Evolutionary conservation across 345 rosid genomes (phyloP).

Genomic region (Eucalyptus coolabah): DNA sequence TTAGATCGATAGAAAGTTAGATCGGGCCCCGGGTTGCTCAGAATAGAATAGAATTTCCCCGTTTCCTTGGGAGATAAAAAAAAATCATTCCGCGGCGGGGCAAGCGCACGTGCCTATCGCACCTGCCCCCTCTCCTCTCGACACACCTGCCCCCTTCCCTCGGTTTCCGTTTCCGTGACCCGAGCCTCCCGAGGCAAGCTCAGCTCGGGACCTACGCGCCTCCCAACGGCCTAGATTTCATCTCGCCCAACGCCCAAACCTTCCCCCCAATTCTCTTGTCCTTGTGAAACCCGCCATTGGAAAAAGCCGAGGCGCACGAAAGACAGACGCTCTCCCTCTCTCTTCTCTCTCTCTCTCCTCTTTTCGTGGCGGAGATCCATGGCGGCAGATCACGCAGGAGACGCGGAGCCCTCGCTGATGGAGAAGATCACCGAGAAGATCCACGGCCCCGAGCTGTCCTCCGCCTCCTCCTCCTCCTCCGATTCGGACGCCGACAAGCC

Average conservation of each 20-base stretch:
- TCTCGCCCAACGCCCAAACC: neutral
- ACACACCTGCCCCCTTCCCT: neutral
- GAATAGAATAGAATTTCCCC: neutral
- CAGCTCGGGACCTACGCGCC: neutral
- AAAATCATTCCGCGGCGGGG: neutral
- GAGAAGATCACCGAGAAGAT: slow-evolving; percentile 47
- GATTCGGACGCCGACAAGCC: slow-evolving; percentile 52
- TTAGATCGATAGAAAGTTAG: neutral
- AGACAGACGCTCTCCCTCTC: neutral
- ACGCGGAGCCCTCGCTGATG: slow-evolving; percentile 25
- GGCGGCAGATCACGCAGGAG: slow-evolving; percentile 30
- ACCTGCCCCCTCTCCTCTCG: neutral
- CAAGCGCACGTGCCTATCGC: neutral
- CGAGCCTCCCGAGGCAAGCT: neutral
- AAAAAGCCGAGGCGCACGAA: neutral
- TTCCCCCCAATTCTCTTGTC: neutral
- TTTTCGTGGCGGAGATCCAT: slow-evolving; percentile 6
- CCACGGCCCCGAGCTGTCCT: slow-evolving; percentile 10
- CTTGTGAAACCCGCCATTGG: neutral
- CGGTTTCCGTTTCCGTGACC: neutral
- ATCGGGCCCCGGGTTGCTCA: neutral
- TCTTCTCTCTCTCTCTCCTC: neutral
- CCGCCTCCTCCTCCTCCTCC: slow-evolving; percentile 39
- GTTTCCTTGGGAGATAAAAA: neutral
- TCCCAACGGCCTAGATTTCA: slow-evolving; percentile 10